These are phyloP conservation scores for Tricholoma terreum DNA, from an alignment of 768 basidiomycete genomes.

Conservation along the genomic window DNA sequence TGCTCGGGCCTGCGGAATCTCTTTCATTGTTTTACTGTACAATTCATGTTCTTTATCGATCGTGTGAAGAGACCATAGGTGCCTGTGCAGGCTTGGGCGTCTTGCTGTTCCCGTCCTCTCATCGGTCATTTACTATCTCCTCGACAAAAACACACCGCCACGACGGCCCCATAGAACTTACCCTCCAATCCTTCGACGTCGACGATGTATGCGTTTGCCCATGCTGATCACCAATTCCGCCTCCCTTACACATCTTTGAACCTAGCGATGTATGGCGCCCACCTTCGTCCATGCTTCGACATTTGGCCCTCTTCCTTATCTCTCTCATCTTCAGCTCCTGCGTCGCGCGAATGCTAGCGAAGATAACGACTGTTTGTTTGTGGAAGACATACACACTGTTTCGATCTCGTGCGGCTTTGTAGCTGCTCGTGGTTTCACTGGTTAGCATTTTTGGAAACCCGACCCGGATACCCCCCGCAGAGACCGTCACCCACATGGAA, in stretches of 20 bases:
- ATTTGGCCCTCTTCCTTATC: conserved; percentile 32
- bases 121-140: conserved; percentile 15
- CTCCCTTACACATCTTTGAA: conserved; percentile 36
- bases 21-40: conserved; percentile 37
- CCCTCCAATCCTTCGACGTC: conserved; percentile 26
- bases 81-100: conserved; percentile 32
- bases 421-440: conserved; percentile 35
- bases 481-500: conserved; percentile 22
- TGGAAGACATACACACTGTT: conserved; percentile 31
- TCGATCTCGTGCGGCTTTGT: conserved; percentile 23
- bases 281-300: conserved; percentile 30
- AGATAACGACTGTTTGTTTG: conserved; percentile 39
- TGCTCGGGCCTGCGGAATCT: conserved; percentile 27
- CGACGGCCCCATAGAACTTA: conserved; percentile 23
- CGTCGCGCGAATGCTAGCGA: conserved; percentile 39
- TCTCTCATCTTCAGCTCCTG: conserved; percentile 39
- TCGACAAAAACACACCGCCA: conserved; percentile 6
- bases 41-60: conserved; percentile 23
- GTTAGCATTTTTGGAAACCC: conserved; percentile 26
- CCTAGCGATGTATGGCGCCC: conserved; percentile 35
- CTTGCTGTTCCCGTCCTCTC: conserved; percentile 26
- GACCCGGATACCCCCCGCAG: conserved; percentile 7
- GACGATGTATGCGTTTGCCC: background rate
- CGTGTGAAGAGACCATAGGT: conserved; percentile 33
- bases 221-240: conserved; percentile 9